Conservation (phyloP, 1,139 yeast species). For the Suhomyces atakaporum region DNA sequence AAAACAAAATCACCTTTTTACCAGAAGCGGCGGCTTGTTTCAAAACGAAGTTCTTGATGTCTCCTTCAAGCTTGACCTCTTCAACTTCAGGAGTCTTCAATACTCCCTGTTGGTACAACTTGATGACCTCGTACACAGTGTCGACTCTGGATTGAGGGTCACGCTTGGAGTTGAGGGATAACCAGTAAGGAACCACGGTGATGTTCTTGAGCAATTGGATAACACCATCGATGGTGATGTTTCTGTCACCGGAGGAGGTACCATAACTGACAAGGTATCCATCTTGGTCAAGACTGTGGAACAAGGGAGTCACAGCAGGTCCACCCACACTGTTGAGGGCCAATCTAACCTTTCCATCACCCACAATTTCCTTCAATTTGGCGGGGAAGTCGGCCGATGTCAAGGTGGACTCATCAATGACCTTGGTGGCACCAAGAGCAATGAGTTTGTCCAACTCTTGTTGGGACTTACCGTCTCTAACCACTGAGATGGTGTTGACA, state of each 20-base stretch:
- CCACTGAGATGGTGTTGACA: slow-evolving; percentile 31
- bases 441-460: slow-evolving; percentile 25
- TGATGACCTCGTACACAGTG: slow-evolving; percentile 15
- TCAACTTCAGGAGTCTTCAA: slow-evolving; percentile 14
- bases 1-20: slow-evolving; percentile 11
- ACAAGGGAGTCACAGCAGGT: slow-evolving; percentile 24
- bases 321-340: slow-evolving; percentile 41
- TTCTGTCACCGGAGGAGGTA: slow-evolving; percentile 15
- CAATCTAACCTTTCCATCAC: slow-evolving; percentile 26
- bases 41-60: slow-evolving; percentile 5
- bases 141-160: slow-evolving; percentile 21
- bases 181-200: slow-evolving; percentile 23
- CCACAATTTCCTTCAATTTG: slow-evolving; percentile 15
- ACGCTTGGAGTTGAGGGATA: slow-evolving; percentile 19
- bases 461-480: slow-evolving; percentile 35
- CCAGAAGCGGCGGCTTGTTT: slow-evolving; percentile 8
- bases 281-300: slow-evolving; percentile 26
- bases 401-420: slow-evolving; percentile 28
- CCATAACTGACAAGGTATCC: slow-evolving; percentile 37
- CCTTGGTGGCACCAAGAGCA: slow-evolving; percentile 35
- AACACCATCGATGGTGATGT: slow-evolving; percentile 15
- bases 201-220: slow-evolving; percentile 23
- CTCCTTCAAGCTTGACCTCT: slow-evolving; percentile 13
- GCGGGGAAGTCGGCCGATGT: slow-evolving; percentile 16
- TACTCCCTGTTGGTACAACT: slow-evolving; percentile 17